phyloP scores from a whole-genome alignment of 495 filamentous ascomycete genomes.

The Glarea lozoyensis region DNA sequence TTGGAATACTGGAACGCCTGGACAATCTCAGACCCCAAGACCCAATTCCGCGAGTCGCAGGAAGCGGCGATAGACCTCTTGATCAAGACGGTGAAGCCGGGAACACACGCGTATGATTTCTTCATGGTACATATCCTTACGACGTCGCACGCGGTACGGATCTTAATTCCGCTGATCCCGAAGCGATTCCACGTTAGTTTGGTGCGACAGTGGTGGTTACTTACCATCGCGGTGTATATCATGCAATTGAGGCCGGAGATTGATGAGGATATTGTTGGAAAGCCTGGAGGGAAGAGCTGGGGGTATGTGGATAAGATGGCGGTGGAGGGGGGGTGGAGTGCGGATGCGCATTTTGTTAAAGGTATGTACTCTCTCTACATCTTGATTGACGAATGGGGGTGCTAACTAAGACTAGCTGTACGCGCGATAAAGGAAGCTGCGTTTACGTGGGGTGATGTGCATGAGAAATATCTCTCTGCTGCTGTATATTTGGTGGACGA shows the following conservation, averaged over 20 bases:
- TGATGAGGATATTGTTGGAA: conserved; percentile 49
- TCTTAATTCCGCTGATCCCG: conserved; percentile 73
- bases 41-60: conserved; percentile 71
- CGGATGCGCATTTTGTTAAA: conserved; percentile 79
- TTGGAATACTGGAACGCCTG: conserved; percentile 86
- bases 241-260: conserved; percentile 63
- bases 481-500: conserved; percentile 73
- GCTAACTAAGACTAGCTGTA: conserved; percentile 33
- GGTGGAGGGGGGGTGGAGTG: conserved; percentile 50
- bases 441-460: conserved; percentile 75
- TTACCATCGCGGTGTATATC: conserved; percentile 70
- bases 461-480: conserved; percentile 65
- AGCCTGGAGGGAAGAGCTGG: conserved; percentile 67
- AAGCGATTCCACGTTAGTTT: conserved; percentile 60
- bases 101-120: conserved; percentile 68
- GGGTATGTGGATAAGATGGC: conserved; percentile 61
- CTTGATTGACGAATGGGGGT: neutral
- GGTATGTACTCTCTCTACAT: conserved; percentile 26
- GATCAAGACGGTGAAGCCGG: conserved; percentile 47
- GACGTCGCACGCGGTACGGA: conserved; percentile 76
- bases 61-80: conserved; percentile 66
- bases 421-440: conserved; percentile 67
- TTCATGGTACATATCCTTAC: conserved; percentile 76
- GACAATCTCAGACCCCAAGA: conserved; percentile 51
- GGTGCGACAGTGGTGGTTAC: conserved; percentile 81